Conservation (phyloP, 768 basidiomycete species). For the Suillus decipiens region DNA sequence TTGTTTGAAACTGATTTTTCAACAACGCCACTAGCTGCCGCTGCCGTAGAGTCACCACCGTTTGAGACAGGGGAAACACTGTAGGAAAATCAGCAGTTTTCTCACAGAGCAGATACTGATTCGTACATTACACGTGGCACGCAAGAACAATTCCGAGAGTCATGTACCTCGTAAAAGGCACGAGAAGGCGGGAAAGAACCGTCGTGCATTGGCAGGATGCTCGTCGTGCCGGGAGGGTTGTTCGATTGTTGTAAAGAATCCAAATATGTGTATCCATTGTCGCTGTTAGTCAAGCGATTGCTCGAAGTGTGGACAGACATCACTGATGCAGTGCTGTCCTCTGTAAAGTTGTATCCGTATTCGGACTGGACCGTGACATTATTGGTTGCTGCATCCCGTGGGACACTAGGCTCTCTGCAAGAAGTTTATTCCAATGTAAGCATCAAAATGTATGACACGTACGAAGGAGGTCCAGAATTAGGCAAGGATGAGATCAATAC, state of each 20-base stretch:
- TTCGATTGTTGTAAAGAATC: neutral
- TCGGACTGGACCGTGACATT: neutral
- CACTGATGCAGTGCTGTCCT: neutral
- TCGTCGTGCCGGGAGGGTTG: neutral
- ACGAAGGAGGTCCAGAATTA: neutral
- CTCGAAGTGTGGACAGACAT: neutral
- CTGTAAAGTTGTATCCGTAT: too few relatives aligned
- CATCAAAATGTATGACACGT: neutral
- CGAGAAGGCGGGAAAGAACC: neutral
- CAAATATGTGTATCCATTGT: neutral
- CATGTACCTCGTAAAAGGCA: neutral
- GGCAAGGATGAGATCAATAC: neutral
- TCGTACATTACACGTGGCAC: neutral
- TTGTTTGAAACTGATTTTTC: too few relatives aligned
- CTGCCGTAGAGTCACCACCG: neutral
- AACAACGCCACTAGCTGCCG: neutral
- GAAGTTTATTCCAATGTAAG: neutral
- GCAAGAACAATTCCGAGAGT: neutral
- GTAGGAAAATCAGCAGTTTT: neutral
- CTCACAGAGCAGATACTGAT: neutral
- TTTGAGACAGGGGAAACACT: neutral
- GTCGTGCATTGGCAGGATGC: neutral
- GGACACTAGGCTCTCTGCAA: neutral
- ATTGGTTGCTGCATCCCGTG: neutral
- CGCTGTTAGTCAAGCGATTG: neutral